These are phyloP conservation scores for Sextonia rubra DNA, from an alignment of 164 flowering plant species.

Conservation along the genomic window DNA sequence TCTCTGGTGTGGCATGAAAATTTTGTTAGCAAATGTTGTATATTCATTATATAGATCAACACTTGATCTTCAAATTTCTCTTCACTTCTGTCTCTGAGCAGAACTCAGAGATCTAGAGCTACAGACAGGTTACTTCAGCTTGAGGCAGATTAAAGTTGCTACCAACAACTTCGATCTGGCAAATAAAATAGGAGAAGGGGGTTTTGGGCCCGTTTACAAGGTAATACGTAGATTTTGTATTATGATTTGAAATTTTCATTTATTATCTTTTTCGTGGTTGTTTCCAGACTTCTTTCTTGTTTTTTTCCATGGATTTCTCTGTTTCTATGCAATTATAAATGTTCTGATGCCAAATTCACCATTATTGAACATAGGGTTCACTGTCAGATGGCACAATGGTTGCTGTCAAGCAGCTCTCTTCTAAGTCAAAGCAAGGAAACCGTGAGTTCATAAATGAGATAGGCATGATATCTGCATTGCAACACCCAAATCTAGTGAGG, in stretches of 20 bases:
- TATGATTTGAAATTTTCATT: neutral
- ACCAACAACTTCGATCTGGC: slow-evolving; percentile 34
- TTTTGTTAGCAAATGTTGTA: neutral
- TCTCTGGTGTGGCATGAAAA: neutral
- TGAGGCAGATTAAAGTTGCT: slow-evolving; percentile 45
- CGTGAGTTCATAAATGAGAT: slow-evolving; percentile 65
- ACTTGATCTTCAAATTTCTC: neutral
- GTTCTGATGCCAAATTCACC: neutral
- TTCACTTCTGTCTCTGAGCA: slow-evolving; percentile 7
- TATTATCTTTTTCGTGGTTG: neutral
- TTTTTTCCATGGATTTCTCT: neutral
- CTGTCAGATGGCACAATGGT: slow-evolving; percentile 41
- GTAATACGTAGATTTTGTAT: slow-evolving; percentile 16
- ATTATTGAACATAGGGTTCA: slow-evolving; percentile 11
- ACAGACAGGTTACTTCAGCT: slow-evolving; percentile 32
- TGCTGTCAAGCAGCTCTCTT: slow-evolving; percentile 63
- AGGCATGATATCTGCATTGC: slow-evolving; percentile 55
- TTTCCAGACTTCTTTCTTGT: too few species aligned
- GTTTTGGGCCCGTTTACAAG: slow-evolving; percentile 62
- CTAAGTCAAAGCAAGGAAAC: slow-evolving; percentile 55
- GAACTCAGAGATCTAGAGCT: slow-evolving; percentile 30
- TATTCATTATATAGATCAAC: neutral
- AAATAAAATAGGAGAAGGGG: slow-evolving; percentile 63
- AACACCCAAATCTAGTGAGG: slow-evolving; percentile 57
- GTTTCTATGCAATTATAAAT: neutral